Evolutionary conservation across 2,329 filamentous ascomycete species (phyloP).

Genomic region (Fusarium bulbicola): DNA sequence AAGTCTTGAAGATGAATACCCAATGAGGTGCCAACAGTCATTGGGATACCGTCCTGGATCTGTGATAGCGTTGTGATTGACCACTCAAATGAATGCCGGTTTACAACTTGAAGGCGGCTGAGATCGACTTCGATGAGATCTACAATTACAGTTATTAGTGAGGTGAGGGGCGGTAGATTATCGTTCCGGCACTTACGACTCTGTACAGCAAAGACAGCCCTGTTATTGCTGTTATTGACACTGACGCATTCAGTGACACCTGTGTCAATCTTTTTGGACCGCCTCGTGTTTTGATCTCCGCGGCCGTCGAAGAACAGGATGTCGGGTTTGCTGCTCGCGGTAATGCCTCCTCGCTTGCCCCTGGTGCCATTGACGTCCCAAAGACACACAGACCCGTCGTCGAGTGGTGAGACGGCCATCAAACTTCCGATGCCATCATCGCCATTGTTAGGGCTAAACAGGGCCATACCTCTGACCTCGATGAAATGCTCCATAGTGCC

Average conservation of each 20-base stretch:
- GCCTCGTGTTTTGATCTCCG: constrained; percentile 54
- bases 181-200: constrained; percentile 60
- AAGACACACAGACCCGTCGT: constrained; percentile 86
- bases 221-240: constrained; percentile 72
- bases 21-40: constrained; percentile 85
- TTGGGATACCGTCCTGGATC: constrained; percentile 69
- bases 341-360: constrained; percentile 66
- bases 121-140: constrained; percentile 85
- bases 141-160: constrained; percentile 21
- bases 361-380: constrained; percentile 77
- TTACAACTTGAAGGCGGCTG: constrained; percentile 73
- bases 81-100: constrained; percentile 78
- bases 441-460: constrained; percentile 66
- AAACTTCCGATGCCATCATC: constrained; percentile 55
- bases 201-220: constrained; percentile 83
- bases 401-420: constrained; percentile 78
- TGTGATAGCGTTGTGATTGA: constrained; percentile 85
- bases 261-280: constrained; percentile 74
- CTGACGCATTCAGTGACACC: constrained; percentile 84
- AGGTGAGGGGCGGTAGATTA: background rate
- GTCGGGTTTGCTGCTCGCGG: constrained; percentile 72
- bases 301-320: constrained; percentile 69
- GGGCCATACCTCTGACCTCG: constrained; percentile 78
- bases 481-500: constrained; percentile 56
- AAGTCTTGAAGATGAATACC: constrained; percentile 87